Conservation (phyloP, 2,329 filamentous ascomycete species). For the Emergomyces africanus region DNA sequence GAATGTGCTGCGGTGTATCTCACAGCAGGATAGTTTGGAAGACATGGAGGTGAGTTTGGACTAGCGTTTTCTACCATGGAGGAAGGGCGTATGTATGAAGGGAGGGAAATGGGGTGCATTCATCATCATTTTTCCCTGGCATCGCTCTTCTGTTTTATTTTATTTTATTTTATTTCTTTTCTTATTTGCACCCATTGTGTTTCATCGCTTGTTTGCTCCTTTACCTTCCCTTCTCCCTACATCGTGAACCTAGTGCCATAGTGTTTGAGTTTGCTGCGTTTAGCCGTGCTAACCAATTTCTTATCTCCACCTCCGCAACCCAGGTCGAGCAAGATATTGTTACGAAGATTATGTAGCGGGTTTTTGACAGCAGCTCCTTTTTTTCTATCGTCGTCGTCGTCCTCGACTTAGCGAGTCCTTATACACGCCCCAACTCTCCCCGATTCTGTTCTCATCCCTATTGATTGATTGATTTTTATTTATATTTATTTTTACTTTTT, state of each 20-base stretch:
- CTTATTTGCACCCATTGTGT: neutral
- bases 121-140: neutral
- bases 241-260: neutral
- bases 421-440: neutral
- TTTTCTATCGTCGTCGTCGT: neutral
- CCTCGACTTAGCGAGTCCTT: neutral
- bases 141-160: neutral
- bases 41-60: conserved; percentile 86
- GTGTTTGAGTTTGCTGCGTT: neutral
- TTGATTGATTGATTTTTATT: too few relatives aligned
- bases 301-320: conserved; percentile 15
- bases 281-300: conserved; percentile 3
- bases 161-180: too few relatives aligned
- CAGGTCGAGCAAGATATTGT: conserved; percentile 78
- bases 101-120: neutral
- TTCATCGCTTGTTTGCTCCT: neutral
- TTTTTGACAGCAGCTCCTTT: neutral
- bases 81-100: neutral
- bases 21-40: conserved; percentile 92
- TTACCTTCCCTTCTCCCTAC: neutral
- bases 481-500: neutral
- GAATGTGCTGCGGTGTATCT: conserved; percentile 91
- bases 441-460: neutral
- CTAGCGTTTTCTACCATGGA: neutral
- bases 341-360: conserved; percentile 69